These are phyloP conservation scores for Xylaria digitata DNA, from an alignment of 2,329 filamentous ascomycete species.

Conservation along the genomic window DNA sequence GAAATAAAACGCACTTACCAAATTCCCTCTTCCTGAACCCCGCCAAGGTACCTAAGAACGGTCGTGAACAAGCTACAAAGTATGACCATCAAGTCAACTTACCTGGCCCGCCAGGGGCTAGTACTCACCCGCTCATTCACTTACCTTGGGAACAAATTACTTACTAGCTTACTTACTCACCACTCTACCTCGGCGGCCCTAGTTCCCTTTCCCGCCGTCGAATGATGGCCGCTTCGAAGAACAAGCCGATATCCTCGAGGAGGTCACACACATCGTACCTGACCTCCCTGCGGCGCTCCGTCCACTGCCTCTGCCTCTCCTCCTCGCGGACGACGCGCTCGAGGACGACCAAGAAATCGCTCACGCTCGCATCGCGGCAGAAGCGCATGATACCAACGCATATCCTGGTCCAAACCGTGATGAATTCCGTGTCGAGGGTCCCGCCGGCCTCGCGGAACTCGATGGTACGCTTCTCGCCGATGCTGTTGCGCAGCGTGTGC, in stretches of 20 bases:
- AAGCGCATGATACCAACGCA: constrained; percentile 48
- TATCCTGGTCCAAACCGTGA: constrained; percentile 51
- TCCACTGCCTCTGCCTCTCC: constrained; percentile 37
- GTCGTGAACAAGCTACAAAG: background rate
- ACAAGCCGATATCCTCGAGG: constrained; percentile 51
- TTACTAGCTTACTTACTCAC: background rate
- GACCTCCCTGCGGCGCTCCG: constrained; percentile 31
- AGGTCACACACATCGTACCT: constrained; percentile 53
- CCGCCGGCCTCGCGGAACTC: constrained; percentile 55
- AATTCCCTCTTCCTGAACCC: background rate
- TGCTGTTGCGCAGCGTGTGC: background rate
- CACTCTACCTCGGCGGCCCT: constrained; percentile 38
- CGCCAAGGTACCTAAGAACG: background rate
- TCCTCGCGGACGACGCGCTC: constrained; percentile 47
- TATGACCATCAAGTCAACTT: background rate
- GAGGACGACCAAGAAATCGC: constrained; percentile 43
- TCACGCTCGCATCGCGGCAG: constrained; percentile 29
- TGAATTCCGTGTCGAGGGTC: constrained; percentile 51
- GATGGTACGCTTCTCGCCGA: constrained; percentile 38
- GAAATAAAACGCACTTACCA: background rate
- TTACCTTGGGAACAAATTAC: no score
- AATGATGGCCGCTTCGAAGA: constrained; percentile 48
- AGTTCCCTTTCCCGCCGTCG: constrained; percentile 32
- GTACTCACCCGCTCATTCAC: no score
- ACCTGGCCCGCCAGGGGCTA: background rate